phyloP scores from a whole-genome alignment of 768 basidiomycete species.

The Lactarius evosmus region DNA sequence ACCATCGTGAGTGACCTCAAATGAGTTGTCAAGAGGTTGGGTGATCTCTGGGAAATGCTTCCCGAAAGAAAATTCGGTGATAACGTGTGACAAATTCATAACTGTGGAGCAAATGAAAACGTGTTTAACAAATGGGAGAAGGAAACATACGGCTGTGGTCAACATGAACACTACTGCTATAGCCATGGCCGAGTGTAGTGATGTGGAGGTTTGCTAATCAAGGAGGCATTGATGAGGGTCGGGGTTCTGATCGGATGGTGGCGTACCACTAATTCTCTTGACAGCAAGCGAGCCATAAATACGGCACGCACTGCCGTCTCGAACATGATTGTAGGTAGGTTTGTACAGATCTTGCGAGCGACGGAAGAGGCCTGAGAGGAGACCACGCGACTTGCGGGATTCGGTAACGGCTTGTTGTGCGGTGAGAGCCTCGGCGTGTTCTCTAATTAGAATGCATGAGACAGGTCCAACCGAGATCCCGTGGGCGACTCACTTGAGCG shows the following conservation, averaged over 20 bases:
- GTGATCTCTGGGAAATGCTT: slow-evolving; percentile 93
- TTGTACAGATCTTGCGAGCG: slow-evolving; percentile 48
- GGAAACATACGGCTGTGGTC: slow-evolving; percentile 70
- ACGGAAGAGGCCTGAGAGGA: slow-evolving; percentile 58
- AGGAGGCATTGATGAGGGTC: neutral
- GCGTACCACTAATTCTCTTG: slow-evolving; percentile 83
- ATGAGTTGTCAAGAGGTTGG: slow-evolving; percentile 91
- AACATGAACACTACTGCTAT: slow-evolving; percentile 81
- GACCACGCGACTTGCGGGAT: slow-evolving; percentile 70
- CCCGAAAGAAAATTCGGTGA: slow-evolving; percentile 96
- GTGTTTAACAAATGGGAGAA: neutral
- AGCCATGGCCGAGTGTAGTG: slow-evolving; percentile 94
- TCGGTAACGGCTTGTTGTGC: slow-evolving; percentile 67
- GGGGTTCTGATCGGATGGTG: neutral
- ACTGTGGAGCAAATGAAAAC: slow-evolving; percentile 42
- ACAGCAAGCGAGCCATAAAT: slow-evolving; percentile 79
- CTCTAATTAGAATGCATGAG: slow-evolving; percentile 37
- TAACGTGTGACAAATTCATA: slow-evolving; percentile 96
- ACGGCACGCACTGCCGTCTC: slow-evolving; percentile 76
- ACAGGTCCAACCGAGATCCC: slow-evolving; percentile 25
- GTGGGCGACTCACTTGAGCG: slow-evolving; percentile 44
- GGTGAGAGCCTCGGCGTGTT: slow-evolving; percentile 63
- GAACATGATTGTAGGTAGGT: slow-evolving; percentile 69
- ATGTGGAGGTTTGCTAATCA: slow-evolving; percentile 84
- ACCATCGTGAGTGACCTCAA: slow-evolving; percentile 70